A percentile compares a stretch with the other conserved stretches of the same genome.
phyloP scores from a whole-genome alignment of 2,329 filamentous ascomycete species.

The Pyricularia sp. region DNA sequence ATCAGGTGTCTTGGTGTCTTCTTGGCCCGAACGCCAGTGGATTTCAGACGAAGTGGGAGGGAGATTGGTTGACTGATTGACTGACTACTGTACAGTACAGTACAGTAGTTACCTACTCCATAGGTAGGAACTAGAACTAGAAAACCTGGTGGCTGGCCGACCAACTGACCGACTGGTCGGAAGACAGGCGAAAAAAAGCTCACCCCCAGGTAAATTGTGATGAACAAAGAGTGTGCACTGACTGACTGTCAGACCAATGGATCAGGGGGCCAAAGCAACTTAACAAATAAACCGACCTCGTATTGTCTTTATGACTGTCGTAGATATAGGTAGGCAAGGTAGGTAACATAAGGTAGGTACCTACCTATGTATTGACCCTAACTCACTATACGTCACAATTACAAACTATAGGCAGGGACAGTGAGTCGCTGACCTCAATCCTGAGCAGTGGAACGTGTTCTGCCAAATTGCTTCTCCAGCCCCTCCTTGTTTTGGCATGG shows the following conservation, averaged over 20 bases:
- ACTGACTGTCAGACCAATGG: not conserved
- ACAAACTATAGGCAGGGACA: not conserved
- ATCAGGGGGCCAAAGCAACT: not conserved
- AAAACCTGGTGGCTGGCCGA: not conserved
- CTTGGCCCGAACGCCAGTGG: not conserved
- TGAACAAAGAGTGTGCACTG: not conserved
- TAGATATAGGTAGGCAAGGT: no score
- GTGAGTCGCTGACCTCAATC: not conserved
- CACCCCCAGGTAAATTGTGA: not conserved
- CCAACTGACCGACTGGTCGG: not conserved
- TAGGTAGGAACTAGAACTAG: no score
- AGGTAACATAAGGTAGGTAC: no score
- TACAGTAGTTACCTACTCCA: no score
- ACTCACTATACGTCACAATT: not conserved
- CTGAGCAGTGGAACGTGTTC: not conserved
- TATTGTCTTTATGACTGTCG: not conserved
- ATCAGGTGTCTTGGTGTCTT: not conserved
- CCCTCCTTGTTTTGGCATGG: not conserved
- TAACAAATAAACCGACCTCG: not conserved
- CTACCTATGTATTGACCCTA: not conserved
- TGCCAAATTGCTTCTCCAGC: not conserved
- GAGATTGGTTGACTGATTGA: not conserved
- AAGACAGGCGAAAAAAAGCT: not conserved
- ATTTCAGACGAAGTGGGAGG: not conserved
- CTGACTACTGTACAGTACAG: not conserved